phyloP scores from a whole-genome alignment of 768 basidiomycete species.

The Plicaturopsis crispa region DNA sequence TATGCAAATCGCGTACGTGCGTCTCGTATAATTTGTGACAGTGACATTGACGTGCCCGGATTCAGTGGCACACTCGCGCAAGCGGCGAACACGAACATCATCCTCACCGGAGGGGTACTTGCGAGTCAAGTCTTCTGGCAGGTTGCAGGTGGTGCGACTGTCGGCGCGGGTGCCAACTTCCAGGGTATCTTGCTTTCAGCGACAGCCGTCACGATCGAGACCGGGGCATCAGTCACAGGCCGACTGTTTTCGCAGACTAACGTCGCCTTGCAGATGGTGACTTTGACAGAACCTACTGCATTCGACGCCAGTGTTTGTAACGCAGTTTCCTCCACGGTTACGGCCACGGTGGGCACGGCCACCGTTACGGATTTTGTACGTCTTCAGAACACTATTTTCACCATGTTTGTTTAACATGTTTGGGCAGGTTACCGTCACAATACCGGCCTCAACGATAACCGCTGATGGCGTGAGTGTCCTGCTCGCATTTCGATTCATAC shows the following conservation, averaged over 20 bases:
- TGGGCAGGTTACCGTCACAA: too few relatives aligned
- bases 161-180: slow-evolving; percentile 9
- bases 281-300: slow-evolving; percentile 8
- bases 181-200: slow-evolving; percentile 13
- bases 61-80: slow-evolving; percentile 10
- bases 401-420: too few relatives aligned
- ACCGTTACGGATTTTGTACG: too few relatives aligned
- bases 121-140: slow-evolving; percentile 15
- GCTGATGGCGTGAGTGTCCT: too few relatives aligned
- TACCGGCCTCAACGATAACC: too few relatives aligned
- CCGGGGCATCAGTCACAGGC: slow-evolving; percentile 11
- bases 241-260: slow-evolving; percentile 14
- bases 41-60: slow-evolving; percentile 12
- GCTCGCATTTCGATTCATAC: too few relatives aligned
- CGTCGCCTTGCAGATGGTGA: slow-evolving; percentile 11
- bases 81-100: slow-evolving; percentile 5
- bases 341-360: not conserved
- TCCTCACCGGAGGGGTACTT: slow-evolving; percentile 13
- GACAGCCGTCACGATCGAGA: slow-evolving; percentile 9
- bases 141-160: slow-evolving; percentile 8
- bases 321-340: not conserved
- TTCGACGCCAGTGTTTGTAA: slow-evolving; percentile 6
- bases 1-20: too few relatives aligned
- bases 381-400: too few relatives aligned
- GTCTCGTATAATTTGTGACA: too few relatives aligned